Percentiles rank a stretch among this genome's conserved stretches.
These are phyloP conservation scores for Scolecobasidium constrictum DNA, from an alignment of 2,329 filamentous ascomycete species.

Conservation along the genomic window DNA sequence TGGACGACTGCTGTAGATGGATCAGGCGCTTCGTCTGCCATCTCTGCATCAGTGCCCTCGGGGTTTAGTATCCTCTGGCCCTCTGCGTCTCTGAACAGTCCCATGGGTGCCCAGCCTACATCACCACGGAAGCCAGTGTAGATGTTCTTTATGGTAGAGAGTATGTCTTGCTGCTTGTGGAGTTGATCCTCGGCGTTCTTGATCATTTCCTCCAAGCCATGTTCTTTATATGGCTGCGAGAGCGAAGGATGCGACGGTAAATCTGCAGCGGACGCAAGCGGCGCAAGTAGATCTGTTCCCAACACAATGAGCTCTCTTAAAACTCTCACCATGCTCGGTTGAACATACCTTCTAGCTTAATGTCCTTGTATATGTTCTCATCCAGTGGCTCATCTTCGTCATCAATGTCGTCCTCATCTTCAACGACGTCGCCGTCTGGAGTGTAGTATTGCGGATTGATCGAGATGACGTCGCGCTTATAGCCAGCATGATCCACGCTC, in stretches of 20 bases:
- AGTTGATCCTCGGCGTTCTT: slow-evolving; percentile 59
- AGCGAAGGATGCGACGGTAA: slow-evolving; percentile 64
- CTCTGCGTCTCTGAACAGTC: slow-evolving; percentile 37
- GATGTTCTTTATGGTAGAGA: slow-evolving; percentile 66
- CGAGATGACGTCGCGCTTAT: slow-evolving; percentile 60
- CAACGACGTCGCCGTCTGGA: slow-evolving; percentile 67
- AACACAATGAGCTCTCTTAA: slow-evolving; percentile 20
- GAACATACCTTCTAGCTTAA: slow-evolving; percentile 54
- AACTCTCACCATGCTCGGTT: background rate
- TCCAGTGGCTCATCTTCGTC: slow-evolving; percentile 53
- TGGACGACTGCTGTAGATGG: background rate
- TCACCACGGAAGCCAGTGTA: slow-evolving; percentile 67
- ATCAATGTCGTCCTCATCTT: slow-evolving; percentile 60
- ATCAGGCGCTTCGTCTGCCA: background rate
- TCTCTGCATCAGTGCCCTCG: background rate
- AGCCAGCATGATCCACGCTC: slow-evolving; percentile 64
- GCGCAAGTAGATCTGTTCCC: slow-evolving; percentile 62
- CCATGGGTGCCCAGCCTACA: slow-evolving; percentile 52
- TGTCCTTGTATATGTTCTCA: slow-evolving; percentile 62
- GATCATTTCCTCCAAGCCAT: slow-evolving; percentile 60
- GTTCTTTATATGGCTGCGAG: slow-evolving; percentile 63
- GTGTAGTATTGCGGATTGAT: slow-evolving; percentile 63
- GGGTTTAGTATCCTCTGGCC: slow-evolving; percentile 35
- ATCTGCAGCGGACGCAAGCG: slow-evolving; percentile 64
- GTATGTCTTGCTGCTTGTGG: slow-evolving; percentile 60